A percentile compares a stretch with the other conserved stretches of the same genome.
Conservation (phyloP, 2,329 filamentous ascomycete species). For the Penicillium nordicum region DNA sequence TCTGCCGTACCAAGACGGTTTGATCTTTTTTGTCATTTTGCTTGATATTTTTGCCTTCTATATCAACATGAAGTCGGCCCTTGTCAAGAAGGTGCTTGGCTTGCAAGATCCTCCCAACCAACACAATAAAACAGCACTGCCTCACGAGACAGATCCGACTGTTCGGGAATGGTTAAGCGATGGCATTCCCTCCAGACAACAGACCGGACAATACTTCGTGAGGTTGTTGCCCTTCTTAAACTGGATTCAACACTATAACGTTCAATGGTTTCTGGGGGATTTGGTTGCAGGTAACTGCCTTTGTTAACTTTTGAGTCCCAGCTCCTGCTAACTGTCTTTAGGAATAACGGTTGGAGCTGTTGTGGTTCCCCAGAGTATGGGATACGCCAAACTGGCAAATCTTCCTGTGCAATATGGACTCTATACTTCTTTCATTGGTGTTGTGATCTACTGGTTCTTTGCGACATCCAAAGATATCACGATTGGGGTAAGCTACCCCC, state of each 20-base stretch:
- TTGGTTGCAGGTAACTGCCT: conserved; percentile 2
- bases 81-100: conserved; percentile 3
- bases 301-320: background rate
- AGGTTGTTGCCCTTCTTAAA: conserved; percentile 4
- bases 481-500: conserved; percentile 65
- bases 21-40: background rate
- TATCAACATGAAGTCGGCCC: background rate
- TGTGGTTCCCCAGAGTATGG: conserved; percentile 93
- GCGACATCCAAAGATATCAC: conserved; percentile 96
- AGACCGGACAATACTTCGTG: background rate
- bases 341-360: conserved; percentile 65
- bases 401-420: conserved; percentile 76
- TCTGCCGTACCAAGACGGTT: background rate
- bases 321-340: background rate
- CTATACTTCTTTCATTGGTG: conserved; percentile 91
- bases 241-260: conserved; percentile 10
- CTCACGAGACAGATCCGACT: conserved; percentile 5
- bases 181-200: background rate
- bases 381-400: conserved; percentile 77
- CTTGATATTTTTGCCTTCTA: background rate
- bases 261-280: conserved; percentile 12
- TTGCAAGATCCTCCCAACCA: background rate
- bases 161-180: conserved; percentile 6
- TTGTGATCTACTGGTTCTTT: conserved; percentile 93
- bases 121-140: background rate